Conservation (phyloP, 2,329 filamentous ascomycete genomes). For the Colletotrichum filicis region DNA sequence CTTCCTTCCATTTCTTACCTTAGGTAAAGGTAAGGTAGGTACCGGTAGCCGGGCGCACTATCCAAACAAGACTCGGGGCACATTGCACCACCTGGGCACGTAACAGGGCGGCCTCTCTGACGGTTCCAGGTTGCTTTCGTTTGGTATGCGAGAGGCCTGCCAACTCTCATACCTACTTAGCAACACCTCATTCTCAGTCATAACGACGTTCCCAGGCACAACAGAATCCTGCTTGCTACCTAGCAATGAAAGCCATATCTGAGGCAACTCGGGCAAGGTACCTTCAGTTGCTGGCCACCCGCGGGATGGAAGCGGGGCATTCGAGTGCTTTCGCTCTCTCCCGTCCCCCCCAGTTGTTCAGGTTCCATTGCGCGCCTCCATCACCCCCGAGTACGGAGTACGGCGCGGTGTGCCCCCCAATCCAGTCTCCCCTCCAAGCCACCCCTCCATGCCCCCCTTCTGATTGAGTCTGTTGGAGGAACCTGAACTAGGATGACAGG, state of each 20-base stretch:
- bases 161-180: background rate
- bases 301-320: conserved; percentile 16
- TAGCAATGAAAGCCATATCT: background rate
- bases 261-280: background rate
- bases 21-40: too few species aligned
- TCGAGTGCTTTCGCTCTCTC: conserved; percentile 13
- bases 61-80: background rate
- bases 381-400: conserved; percentile 20
- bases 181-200: background rate
- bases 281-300: conserved; percentile 8
- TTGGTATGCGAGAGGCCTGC: background rate
- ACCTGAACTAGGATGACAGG: conserved; percentile 14
- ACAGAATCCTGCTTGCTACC: background rate
- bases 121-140: background rate
- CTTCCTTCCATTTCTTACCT: background rate
- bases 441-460: conserved; percentile 30
- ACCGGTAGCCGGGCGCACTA: background rate
- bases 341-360: background rate
- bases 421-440: conserved; percentile 17
- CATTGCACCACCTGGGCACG: conserved; percentile 1
- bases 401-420: conserved; percentile 23
- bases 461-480: conserved; percentile 27
- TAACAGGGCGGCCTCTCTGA: background rate
- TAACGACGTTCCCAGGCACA: background rate
- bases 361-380: background rate